Evolutionary conservation across 768 basidiomycete species (phyloP).

Genomic region (Lactifluus pinguis): DNA sequence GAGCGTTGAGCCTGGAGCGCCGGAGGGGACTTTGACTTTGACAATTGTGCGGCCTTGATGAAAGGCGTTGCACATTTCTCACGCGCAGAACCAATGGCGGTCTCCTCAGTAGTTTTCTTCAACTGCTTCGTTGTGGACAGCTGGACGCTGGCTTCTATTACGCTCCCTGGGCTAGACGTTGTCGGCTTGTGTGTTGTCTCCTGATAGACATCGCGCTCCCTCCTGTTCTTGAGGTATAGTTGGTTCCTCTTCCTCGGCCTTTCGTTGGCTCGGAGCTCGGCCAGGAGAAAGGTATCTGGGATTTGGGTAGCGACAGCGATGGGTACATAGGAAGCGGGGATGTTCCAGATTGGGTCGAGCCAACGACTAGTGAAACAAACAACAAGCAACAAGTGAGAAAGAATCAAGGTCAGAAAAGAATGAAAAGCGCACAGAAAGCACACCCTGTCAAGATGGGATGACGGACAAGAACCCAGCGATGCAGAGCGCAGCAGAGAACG

Average conservation of each 20-base stretch:
- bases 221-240: neutral
- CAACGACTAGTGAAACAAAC: too few species aligned
- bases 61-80: neutral
- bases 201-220: slow-evolving; percentile 4
- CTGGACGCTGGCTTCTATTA: neutral
- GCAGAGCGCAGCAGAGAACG: too few species aligned
- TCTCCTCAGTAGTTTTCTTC: neutral
- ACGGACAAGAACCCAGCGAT: too few species aligned
- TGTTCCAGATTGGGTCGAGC: too few species aligned
- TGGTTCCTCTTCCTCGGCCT: neutral
- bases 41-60: neutral
- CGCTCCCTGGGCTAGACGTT: neutral
- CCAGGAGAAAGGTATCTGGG: too few species aligned
- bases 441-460: too few species aligned
- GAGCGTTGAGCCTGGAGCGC: neutral
- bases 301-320: too few species aligned
- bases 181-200: slow-evolving; percentile 9
- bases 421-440: too few species aligned
- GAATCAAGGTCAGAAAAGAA: too few species aligned
- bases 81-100: slow-evolving; percentile 12
- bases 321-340: too few species aligned
- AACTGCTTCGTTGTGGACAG: neutral
- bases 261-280: neutral
- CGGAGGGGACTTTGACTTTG: neutral
- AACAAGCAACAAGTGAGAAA: too few species aligned